Evolutionary conservation across 495 filamentous ascomycete genomes (phyloP), one percentile per base, ranked within the genome.

Genomic region (Podospora appendiculata): DNA sequence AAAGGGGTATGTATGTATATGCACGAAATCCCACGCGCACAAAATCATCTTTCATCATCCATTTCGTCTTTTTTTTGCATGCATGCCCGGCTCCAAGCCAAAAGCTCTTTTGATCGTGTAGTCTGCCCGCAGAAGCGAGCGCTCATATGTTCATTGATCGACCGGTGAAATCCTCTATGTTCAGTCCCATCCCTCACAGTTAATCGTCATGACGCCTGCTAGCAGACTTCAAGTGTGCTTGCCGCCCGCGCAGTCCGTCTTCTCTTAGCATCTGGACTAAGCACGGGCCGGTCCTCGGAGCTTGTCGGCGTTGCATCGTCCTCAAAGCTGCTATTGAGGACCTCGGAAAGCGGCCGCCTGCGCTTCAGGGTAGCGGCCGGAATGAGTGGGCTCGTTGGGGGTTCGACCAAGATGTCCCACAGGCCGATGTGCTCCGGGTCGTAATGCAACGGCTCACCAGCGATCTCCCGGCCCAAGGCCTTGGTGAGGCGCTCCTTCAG

Each of bases 401-500:
- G 45, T 33, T 65, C 57, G 0, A 66, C 50, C 3, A 65, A 56
- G 3, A 53, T 40, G 14, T 66, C 59, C 55, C 64, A 75, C 1
- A 64, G 64, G n/a, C 65, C 66, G 13, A 76, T 74, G 17, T 51
- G 19, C 1, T 60, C 47, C 0, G 55, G 50, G 47, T 74, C 67
- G 10, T 48, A 52, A 6, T 48, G 50, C 14, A 67, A 55, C 1
- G 66, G 56, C 7, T 69, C 58, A 8, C 70, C 68, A 9, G 70
- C 68, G 38, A 75, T 50, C 12, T 72, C 68, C 11, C 46, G 46
- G 13, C 74, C 72, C 1, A 78, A 65, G 9, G 73, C 74, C 47
- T 66, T 64, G 47, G 69, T 68, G 2, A 78, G 60, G 2, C 73
- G 69, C 55, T 76, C 73, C 45, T 71, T 73, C n/a, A 78, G 60